These are phyloP conservation scores for Orbilia javanica DNA, from an alignment of 2,329 filamentous ascomycete genomes.

Conservation along the genomic window DNA sequence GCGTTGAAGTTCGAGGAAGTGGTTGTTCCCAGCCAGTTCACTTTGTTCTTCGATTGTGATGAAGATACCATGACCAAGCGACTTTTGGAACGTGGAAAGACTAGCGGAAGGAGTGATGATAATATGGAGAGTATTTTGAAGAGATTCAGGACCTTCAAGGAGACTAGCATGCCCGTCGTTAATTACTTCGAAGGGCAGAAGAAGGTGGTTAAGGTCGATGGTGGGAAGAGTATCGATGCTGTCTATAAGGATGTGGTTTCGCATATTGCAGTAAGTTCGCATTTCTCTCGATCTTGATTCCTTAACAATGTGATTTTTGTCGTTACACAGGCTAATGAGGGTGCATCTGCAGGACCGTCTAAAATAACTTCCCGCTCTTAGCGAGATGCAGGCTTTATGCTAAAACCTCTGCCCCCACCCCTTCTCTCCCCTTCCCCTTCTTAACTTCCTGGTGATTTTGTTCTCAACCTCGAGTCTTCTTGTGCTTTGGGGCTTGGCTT, in stretches of 20 bases:
- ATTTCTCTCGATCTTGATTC: too few species aligned
- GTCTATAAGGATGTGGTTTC: slow-evolving; percentile 49
- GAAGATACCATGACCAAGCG: slow-evolving; percentile 88
- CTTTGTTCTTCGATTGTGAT: slow-evolving; percentile 93
- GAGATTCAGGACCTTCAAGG: slow-evolving; percentile 91
- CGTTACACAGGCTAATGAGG: slow-evolving; percentile 16
- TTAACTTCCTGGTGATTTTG: slow-evolving; percentile 6
- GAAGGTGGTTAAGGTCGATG: slow-evolving; percentile 83
- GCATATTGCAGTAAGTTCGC: slow-evolving; percentile 45
- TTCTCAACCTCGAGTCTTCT: background rate
- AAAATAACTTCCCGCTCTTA: slow-evolving; percentile 28
- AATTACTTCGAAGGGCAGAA: slow-evolving; percentile 81
- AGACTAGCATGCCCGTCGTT: slow-evolving; percentile 98
- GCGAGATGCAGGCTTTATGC: background rate
- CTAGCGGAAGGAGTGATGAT: slow-evolving; percentile 89
- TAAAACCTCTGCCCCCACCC: background rate
- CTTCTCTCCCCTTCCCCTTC: background rate
- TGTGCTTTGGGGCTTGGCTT: slow-evolving; percentile 2
- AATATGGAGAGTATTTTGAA: slow-evolving; percentile 97
- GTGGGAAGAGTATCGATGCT: slow-evolving; percentile 43
- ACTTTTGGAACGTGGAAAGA: slow-evolving; percentile 89
- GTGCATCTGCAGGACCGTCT: slow-evolving; percentile 30
- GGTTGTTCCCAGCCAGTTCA: slow-evolving; percentile 85
- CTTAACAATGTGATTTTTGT: too few species aligned
- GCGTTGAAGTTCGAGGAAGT: slow-evolving; percentile 91